Base-by-base conservation (phyloP, 352 stramenopile species). In the Halophytophthora polymorphica region DNA sequence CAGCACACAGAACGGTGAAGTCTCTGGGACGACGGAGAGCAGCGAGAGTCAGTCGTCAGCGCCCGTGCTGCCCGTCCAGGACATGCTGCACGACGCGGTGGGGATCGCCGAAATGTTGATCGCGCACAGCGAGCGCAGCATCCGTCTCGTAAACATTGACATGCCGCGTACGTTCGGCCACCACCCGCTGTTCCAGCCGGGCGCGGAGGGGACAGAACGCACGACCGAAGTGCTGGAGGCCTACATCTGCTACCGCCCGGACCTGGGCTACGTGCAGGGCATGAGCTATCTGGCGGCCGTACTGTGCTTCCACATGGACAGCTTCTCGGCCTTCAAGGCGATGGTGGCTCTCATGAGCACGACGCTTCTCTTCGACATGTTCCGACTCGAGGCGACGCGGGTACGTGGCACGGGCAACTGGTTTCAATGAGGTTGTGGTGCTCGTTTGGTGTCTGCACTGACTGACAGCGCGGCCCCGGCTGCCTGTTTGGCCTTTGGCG, bases 281-380 rank as follows among this genome's bases (percentile, higher is more conserved):
- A 94, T 94, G 84, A 93, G 82, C 58, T 94, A 94, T 39, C 62
- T 94, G n/a, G 84, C 84, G 4, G 84, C 84, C 8, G 73, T 78
- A 6, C 41, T 94, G 36, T 94, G 84, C 53, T 87, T 94, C 43
- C 84, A 94, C 59, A 89, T 94, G 79, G 84, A 94, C 55, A 91
- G 77, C 61, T 94, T 93, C 48, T 82, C 80, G 43, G 84, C 84
- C 35, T 94, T 94, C 61, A 91, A 91, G 59, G 82, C 82, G 15
- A 61, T 94, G 44, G 82, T 86, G 22, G 76, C 79, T 25, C 64
- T 94, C 35, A 83, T 94, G 68, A 93, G 82, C 53, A 90, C 80
- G 39, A 90, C 74, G 33, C 50, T 93, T 18, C 63, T 94, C n/a
- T 94, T 94, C 44, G 83, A 94, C 57, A 90, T 94, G 81, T 94